Percentiles rank a stretch among this genome's conserved stretches.
phyloP scores from a whole-genome alignment of 78 protist species.

The Dictyostelium purpureum region DNA sequence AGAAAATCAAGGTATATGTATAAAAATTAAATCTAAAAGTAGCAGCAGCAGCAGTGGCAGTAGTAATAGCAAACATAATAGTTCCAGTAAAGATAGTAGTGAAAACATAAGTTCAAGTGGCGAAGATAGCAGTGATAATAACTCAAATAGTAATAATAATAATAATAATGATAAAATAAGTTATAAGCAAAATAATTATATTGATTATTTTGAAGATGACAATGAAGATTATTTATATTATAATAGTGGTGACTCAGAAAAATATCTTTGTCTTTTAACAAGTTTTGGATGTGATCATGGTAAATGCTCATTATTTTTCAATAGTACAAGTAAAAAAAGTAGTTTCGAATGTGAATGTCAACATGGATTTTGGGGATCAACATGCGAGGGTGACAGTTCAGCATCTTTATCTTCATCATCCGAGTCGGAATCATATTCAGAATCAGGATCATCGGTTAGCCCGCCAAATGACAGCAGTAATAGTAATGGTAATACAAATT shows the following conservation, averaged over 20 bases:
- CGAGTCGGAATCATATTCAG: neutral
- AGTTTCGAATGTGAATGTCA: neutral
- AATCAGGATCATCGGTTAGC: neutral
- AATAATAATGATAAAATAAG: no score
- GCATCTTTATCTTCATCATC: neutral
- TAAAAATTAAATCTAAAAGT: neutral
- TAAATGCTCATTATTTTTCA: neutral
- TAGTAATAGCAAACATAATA: neutral
- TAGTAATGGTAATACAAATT: neutral
- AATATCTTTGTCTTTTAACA: neutral
- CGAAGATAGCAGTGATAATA: no score
- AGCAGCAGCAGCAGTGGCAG: neutral
- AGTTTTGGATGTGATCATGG: constrained; percentile 15
- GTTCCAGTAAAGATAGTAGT: no score
- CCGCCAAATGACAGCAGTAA: neutral
- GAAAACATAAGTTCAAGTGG: no score
- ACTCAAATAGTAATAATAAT: no score
- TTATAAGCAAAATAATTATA: no score
- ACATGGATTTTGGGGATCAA: neutral
- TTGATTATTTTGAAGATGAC: no score
- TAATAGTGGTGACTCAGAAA: neutral
- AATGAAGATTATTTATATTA: no score
- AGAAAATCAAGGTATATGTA: neutral
- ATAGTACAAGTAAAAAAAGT: neutral
- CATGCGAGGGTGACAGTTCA: neutral